These are phyloP conservation scores for Debaryomyces subglobosus DNA, from an alignment of 1,139 yeast species.

Conservation along the genomic window DNA sequence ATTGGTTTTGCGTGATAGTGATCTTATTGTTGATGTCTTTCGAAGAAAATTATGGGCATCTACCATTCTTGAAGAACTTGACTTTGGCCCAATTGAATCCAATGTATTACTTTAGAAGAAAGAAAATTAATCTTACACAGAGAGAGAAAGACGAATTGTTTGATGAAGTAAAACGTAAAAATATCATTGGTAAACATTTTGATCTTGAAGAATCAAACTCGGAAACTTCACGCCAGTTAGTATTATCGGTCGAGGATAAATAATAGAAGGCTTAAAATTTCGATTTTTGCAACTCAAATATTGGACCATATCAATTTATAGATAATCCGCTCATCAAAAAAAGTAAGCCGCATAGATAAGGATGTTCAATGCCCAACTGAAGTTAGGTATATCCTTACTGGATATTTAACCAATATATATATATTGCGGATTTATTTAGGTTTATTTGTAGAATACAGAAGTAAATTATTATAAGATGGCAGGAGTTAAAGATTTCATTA, in stretches of 20 bases:
- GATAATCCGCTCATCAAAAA: neutral
- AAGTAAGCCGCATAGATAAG: neutral
- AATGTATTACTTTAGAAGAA: constrained; percentile 68
- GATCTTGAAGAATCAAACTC: neutral
- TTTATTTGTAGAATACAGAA: neutral
- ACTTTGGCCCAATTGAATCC: constrained; percentile 65
- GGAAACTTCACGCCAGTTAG: neutral
- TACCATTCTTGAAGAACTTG: constrained; percentile 48
- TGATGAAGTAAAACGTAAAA: constrained; percentile 35
- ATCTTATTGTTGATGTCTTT: constrained; percentile 60
- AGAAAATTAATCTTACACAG: constrained; percentile 58
- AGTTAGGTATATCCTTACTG: too few species aligned
- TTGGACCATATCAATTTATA: too few species aligned
- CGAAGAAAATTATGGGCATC: constrained; percentile 62
- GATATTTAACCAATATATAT: too few species aligned
- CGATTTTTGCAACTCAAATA: neutral
- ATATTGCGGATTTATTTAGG: too few species aligned
- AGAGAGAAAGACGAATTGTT: constrained; percentile 60
- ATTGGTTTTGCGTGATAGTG: constrained; percentile 70
- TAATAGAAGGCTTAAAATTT: neutral
- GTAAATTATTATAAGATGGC: neutral
- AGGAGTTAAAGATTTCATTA: neutral
- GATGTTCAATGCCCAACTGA: too few species aligned
- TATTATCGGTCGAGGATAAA: neutral
- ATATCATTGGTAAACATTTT: constrained; percentile 5